A percentile compares a stretch with the other conserved stretches of the same genome.
Conservation (phyloP, 169 alveolate genomes). For the Plasmodium reichenowi region DNA sequence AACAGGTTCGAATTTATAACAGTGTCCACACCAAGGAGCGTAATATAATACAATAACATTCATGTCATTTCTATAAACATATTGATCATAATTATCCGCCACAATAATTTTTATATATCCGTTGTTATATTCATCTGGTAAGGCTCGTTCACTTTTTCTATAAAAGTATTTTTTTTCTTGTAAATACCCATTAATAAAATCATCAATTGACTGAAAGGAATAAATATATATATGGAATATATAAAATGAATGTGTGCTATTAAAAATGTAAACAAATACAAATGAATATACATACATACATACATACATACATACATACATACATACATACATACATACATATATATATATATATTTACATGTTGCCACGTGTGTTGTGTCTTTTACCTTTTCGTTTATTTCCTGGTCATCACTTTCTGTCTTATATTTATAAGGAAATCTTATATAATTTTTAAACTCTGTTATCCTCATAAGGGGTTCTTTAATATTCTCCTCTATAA, state of each 20-base stretch:
- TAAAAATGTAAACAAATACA: neutral
- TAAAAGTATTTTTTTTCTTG: slow-evolving; percentile 51
- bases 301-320: neutral
- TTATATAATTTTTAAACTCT: slow-evolving; percentile 31
- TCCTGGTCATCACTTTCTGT: slow-evolving; percentile 44
- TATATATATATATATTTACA: neutral
- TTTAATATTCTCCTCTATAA: slow-evolving; percentile 38
- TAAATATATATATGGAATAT: neutral
- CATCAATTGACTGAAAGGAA: slow-evolving; percentile 38
- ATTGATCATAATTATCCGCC: slow-evolving; percentile 88
- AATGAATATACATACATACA: neutral
- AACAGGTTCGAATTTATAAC: slow-evolving; percentile 94
- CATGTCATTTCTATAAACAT: slow-evolving; percentile 82
- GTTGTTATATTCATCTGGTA: slow-evolving; percentile 68
- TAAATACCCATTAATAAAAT: slow-evolving; percentile 28
- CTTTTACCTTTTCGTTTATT: slow-evolving; percentile 61
- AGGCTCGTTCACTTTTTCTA: slow-evolving; percentile 57
- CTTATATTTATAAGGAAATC: slow-evolving; percentile 56
- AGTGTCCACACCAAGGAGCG: slow-evolving; percentile 97
- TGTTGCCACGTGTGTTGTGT: neutral
- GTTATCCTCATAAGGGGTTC: slow-evolving; percentile 72
- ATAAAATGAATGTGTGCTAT: no score
- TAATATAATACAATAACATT: slow-evolving; percentile 91
- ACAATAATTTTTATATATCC: slow-evolving; percentile 77
- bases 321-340: neutral